Base-by-base conservation (phyloP, 441 rosid genomes). In the Mallotus repandus region DNA sequence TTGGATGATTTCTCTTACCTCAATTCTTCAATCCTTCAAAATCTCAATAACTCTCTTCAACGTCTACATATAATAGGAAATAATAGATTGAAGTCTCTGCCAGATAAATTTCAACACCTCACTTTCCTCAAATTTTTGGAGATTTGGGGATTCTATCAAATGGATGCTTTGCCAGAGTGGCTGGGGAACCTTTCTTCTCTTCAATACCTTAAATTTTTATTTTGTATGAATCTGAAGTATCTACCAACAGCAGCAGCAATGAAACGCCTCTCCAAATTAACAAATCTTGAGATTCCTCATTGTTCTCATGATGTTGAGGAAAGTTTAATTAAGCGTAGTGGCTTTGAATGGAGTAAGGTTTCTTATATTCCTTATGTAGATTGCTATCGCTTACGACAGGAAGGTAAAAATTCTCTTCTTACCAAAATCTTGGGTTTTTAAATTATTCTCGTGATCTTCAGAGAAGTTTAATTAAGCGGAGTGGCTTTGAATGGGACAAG, bases 111-210 rank as follows among this genome's bases (percentile, higher is more conserved):
- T 50, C 84, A 68, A 71, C 57, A 66, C 58, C 61, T 74, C 55
- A 81, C 76, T 49, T 45, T 45, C 49, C 70, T 81, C 19, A 70
- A 55, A 35, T 4, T 18, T 1, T 50, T 81, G 64, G 1, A 1
- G 0, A 46, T 81, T 46, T 2, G 2, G 63, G 4, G 29, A 3
- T 74, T 77, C n/a, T 3, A 43, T 7, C 55, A 53, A 61, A 43
- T 81, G 52, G 74, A 68, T 58, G 69, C 74, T 18, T 58, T 77
- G 66, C 84, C 81, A 25, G 74, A 66, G 13, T 78, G 81, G 84
- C 12, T 81, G 52, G 62, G 70, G 14, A 63, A 55, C 46, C 76
- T 81, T 49, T 50, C 66, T 4, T 81, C 76, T 72, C 81, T 78
- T 55, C 53, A 56, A 15, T 1, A 7, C 10, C n/a, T n/a, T n/a